These are phyloP conservation scores for Phytophthora sojae DNA, from an alignment of 352 stramenopile genomes.

Conservation along the genomic window DNA sequence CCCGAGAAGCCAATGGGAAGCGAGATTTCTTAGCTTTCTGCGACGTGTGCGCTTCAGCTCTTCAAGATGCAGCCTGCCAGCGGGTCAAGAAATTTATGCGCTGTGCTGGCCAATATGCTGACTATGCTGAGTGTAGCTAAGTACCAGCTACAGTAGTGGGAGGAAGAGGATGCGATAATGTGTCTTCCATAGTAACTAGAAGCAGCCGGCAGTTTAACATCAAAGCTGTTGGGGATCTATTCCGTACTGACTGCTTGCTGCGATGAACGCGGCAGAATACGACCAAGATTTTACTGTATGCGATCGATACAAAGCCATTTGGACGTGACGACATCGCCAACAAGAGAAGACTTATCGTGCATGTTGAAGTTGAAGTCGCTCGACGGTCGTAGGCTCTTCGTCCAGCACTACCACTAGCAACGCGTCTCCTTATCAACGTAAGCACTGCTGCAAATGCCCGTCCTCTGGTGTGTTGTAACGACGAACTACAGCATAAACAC, in stretches of 20 bases:
- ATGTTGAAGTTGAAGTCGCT: slow-evolving; percentile 4
- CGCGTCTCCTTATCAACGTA: background rate
- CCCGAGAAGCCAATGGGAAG: background rate
- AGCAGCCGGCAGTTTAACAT: background rate
- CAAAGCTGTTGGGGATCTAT: background rate
- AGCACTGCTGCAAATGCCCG: no score
- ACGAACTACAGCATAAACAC: background rate
- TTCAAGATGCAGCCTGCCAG: background rate
- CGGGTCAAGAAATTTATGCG: no score
- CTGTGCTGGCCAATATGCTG: background rate
- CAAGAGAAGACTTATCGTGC: slow-evolving; percentile 1
- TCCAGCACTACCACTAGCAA: no score
- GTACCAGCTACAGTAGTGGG: no score
- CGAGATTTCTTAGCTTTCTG: background rate
- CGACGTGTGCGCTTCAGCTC: background rate
- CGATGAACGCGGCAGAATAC: background rate
- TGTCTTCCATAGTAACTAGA: background rate
- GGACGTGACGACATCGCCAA: background rate
- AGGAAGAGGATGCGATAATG: background rate
- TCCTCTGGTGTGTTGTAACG: no score
- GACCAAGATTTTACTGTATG: background rate
- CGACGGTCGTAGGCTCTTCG: background rate
- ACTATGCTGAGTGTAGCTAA: no score
- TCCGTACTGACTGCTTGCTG: background rate
- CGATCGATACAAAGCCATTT: background rate